A percentile compares a stretch with the other conserved stretches of the same genome.
These are phyloP conservation scores for Cryptococcus floricola DNA, from an alignment of 1,284 basidiomycete species.

Conservation along the genomic window DNA sequence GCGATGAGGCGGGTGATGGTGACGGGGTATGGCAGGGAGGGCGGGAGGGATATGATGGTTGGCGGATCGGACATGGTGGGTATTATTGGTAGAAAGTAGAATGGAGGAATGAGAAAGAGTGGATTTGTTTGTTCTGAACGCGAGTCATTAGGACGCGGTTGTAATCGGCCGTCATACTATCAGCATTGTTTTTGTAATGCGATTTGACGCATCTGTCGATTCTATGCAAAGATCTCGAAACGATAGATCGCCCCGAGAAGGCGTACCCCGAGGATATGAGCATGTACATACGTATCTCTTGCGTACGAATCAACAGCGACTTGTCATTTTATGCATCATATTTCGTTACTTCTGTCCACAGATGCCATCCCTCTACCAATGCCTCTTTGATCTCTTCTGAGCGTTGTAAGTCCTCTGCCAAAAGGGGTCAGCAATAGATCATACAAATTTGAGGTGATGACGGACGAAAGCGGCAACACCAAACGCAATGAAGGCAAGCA, in stretches of 20 bases:
- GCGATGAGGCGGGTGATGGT: conserved; percentile 65
- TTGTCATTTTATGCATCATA: too few species aligned
- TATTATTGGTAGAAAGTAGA: neutral
- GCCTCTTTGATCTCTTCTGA: conserved; percentile 36
- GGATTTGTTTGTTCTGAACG: neutral
- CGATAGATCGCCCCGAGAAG: too few species aligned
- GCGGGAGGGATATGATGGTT: conserved; percentile 55
- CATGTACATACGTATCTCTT: too few species aligned
- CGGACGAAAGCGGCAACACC: conserved; percentile 47
- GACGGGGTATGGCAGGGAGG: conserved; percentile 71
- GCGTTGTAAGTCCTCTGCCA: conserved; percentile 46
- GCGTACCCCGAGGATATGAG: too few species aligned
- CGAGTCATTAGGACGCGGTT: too few species aligned
- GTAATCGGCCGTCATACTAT: too few species aligned
- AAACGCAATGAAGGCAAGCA: conserved; percentile 46
- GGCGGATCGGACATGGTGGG: conserved; percentile 34
- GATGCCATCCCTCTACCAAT: neutral
- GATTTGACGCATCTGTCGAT: too few species aligned
- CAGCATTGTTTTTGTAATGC: too few species aligned
- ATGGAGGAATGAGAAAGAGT: neutral
- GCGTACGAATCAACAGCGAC: too few species aligned
- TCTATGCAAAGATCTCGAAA: too few species aligned
- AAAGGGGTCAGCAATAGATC: neutral
- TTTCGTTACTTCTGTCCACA: too few species aligned
- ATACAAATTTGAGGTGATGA: conserved; percentile 1